These are phyloP conservation scores for Phascolomyces articulosus DNA, from an alignment of 371 early-diverging fungal genomes.

Conservation along the genomic window DNA sequence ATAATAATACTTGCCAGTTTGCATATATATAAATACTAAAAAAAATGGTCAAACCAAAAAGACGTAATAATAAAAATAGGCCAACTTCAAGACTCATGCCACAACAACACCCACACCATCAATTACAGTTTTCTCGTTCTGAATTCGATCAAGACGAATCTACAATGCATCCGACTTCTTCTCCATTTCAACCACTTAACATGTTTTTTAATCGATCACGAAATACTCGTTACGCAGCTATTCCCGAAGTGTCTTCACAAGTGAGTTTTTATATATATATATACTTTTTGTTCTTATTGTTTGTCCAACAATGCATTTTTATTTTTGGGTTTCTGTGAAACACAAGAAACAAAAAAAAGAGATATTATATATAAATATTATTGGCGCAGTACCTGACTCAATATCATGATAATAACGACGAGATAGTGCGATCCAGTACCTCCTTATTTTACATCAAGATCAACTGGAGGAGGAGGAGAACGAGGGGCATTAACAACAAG, in stretches of 20 bases:
- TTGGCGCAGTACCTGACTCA: not conserved
- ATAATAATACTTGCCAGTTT: not conserved
- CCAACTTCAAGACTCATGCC: not conserved
- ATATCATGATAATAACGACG: too few relatives aligned
- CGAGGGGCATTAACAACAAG: not conserved
- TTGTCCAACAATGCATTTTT: not conserved
- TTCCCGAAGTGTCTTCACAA: slow-evolving; percentile 12
- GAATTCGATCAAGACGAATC: not conserved
- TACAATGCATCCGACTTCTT: not conserved
- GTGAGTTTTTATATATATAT: slow-evolving; percentile 7
- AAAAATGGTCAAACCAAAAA: slow-evolving; percentile 15
- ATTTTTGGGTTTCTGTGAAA: not conserved
- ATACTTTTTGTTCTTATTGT: too few relatives aligned
- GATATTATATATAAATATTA: not conserved
- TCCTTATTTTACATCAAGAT: not conserved
- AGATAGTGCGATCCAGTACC: not conserved
- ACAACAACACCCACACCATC: not conserved
- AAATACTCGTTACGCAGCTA: slow-evolving; percentile 17
- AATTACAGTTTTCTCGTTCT: not conserved
- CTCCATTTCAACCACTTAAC: slow-evolving; percentile 22
- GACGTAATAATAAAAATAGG: slow-evolving; percentile 8
- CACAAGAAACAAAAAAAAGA: too few relatives aligned
- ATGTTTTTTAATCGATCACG: slow-evolving; percentile 20
- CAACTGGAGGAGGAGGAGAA: not conserved
- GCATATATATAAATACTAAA: too few relatives aligned